These are phyloP conservation scores for Penicillium sp. DNA, from an alignment of 2,329 filamentous ascomycete genomes.

Conservation along the genomic window DNA sequence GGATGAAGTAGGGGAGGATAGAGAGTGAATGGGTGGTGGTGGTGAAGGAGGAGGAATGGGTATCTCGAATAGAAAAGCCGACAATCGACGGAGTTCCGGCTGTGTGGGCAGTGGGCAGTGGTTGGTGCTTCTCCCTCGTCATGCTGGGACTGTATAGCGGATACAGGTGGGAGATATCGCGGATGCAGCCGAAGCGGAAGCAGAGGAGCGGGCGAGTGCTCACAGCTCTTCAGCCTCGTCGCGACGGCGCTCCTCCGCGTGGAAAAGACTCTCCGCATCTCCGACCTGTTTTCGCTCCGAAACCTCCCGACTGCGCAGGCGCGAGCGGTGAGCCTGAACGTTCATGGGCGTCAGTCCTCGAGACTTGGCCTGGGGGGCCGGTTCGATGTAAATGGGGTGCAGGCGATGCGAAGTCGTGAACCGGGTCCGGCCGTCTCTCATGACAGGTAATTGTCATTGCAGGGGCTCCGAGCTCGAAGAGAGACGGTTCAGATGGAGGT, in stretches of 20 bases:
- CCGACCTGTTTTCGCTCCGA: conserved; percentile 89
- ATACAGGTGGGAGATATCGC: not conserved
- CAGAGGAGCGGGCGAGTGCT: not conserved
- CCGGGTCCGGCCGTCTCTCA: conserved; percentile 69
- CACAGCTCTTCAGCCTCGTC: conserved; percentile 24
- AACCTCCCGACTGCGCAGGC: conserved; percentile 73
- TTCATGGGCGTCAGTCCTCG: conserved; percentile 59
- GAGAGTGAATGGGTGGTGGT: not conserved
- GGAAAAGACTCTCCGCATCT: conserved; percentile 78
- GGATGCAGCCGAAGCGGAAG: not conserved
- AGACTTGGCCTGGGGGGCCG: conserved; percentile 42
- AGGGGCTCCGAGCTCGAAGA: conserved; percentile 95
- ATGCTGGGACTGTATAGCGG: not conserved
- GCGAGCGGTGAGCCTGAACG: conserved; percentile 67
- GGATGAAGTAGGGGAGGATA: not conserved
- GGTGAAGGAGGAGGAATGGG: conserved; percentile 13
- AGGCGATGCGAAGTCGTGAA: conserved; percentile 47
- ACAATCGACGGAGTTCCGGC: conserved; percentile 6
- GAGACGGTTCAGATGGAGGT: conserved; percentile 93
- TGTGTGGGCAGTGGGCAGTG: not conserved
- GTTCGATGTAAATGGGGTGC: conserved; percentile 41
- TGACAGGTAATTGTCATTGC: conserved; percentile 90
- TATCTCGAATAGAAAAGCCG: conserved; percentile 21
- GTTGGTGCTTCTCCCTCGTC: not conserved
- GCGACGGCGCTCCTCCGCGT: conserved; percentile 48